Evolutionary conservation across 257 asterid genomes (phyloP), one percentile per base, ranked within the genome.

Genomic region (Gardenia jasminoides): DNA sequence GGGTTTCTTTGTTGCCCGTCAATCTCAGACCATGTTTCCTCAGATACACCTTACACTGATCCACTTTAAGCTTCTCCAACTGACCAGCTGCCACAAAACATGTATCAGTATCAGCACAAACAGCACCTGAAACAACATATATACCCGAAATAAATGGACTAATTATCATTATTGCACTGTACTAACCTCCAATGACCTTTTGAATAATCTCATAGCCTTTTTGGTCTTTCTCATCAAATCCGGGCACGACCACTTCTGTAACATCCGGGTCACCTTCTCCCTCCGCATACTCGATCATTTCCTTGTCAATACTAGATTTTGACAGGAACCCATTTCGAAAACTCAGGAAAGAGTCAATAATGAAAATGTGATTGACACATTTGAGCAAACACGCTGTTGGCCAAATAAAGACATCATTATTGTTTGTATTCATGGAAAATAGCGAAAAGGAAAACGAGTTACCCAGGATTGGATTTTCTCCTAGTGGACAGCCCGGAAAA

Each of bases 11-110:
- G 64, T 77, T 93, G 41, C 99, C 99, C 30, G 96, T 85, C 88
- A 94, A 82, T 89, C 99, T 91, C 78, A 94, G 82, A 43, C 88
- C 94, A 81, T 93, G 93, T 79, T 90, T 91, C 86, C 95, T 89
- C 33, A 93, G 79, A 83, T 94, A 94, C 82, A 91, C 71, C 87
- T 93, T 94, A 83, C 98, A 94, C 31, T 94, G 90, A 15, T 93
- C 96, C 75, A 93, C 89, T 82, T 93, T 94, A 88, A 94, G 78
- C 70, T 67, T 92, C 80, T 88, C 87, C 82, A 93, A 72, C 64
- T 76, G 79, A 26, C 94, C 93, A 78, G 33, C 97, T 91, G 75
- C 70, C 1, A 56, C 26, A n/a, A 56, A 10, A 6, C 10, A 43
- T 9, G 48, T 16, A 80, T 74, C 66, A 61, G 61, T 62, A 72